Base-by-base conservation (phyloP, 2,329 filamentous ascomycete genomes). In the Aspergillus alliaceus region DNA sequence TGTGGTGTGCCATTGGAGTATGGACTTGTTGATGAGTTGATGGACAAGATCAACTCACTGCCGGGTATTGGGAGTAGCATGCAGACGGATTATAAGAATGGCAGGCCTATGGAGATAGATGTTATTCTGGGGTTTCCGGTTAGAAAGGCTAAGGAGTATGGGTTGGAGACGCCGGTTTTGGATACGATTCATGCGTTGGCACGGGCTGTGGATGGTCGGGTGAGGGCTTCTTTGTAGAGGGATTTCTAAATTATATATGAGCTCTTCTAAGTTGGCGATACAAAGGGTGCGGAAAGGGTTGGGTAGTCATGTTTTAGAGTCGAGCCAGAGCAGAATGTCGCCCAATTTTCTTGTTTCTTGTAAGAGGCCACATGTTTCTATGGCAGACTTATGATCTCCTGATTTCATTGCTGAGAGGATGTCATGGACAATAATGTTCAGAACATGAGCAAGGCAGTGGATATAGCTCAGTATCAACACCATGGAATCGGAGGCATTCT, bases 51-150 rank as follows among this genome's bases (percentile, higher is more conserved):
- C 1, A 61, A 75, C 22, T 66, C 66, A 0, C 70, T 80, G 70
- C 72, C 73, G 1, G 68, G 68, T 0, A 73, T 80, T 44, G 72
- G 67, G 22, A 79, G 74, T 50, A 79, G 77, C 59, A 81, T 80
- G 79, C 75, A 79, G 59, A 72, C 70, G 0, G 79, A 81, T 57
- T 71, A 67, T 37, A 73, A 74, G 51, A 72, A 69, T 48, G 76
- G 75, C 1, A 64, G 75, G 27, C 71, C 73, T 2, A 69, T 80
- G 71, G 78, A 80, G 61, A 70, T 79, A n/a, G 77, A 80, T 53
- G 76, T 80, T 1, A 80, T 81, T 25, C 58, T 81, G 24, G 79
- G 78, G 0, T 74, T 70, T 44, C 75, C 76, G 4, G 72, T 76
- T 56, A 64, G 62, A 51, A 78, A 74, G 60, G 73, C 75, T 1